Percentiles rank a stretch among this genome's conserved stretches.
Evolutionary conservation across 345 rosid genomes (phyloP).

Genomic region (Kandelia obovata): DNA sequence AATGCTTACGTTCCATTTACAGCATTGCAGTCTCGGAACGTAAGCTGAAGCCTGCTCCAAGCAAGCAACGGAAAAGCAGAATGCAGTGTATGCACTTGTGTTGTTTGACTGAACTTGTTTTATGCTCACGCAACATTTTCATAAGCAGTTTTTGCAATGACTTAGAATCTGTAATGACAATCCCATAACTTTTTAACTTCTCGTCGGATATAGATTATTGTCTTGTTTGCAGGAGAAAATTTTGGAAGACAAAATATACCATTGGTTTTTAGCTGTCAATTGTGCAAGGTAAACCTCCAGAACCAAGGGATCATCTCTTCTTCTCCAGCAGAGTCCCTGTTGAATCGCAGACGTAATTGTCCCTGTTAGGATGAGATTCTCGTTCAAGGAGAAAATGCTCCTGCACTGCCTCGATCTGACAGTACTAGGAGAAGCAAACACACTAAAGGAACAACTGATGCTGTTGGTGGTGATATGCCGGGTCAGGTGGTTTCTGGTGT

Average conservation of each 20-base stretch:
- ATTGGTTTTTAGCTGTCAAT: not conserved
- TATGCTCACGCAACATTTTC: no score
- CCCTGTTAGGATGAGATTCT: conserved; percentile 44
- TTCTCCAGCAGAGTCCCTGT: conserved; percentile 33
- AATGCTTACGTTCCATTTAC: no score
- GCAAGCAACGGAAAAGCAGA: no score
- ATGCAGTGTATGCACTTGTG: not conserved
- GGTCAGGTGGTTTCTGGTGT: conserved; percentile 58
- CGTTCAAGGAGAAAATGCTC: conserved; percentile 26
- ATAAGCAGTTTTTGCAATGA: no score
- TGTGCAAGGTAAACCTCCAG: conserved; percentile 34
- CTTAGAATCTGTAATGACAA: no score
- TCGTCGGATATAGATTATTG: not conserved
- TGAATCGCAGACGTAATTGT: conserved; percentile 55
- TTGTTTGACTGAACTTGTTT: no score
- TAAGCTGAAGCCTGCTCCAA: no score
- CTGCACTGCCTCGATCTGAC: conserved; percentile 25
- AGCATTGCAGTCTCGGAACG: no score
- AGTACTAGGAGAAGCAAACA: conserved; percentile 22
- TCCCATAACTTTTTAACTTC: no score
- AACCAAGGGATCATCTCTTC: conserved; percentile 24
- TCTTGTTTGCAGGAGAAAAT: conserved; percentile 18
- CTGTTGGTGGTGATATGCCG: conserved; percentile 35
- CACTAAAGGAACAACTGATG: conserved; percentile 15
- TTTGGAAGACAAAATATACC: not conserved